A percentile compares a stretch with the other conserved stretches of the same genome.
Conservation (phyloP, 768 basidiomycete species). For the Daedaleopsis nitida region DNA sequence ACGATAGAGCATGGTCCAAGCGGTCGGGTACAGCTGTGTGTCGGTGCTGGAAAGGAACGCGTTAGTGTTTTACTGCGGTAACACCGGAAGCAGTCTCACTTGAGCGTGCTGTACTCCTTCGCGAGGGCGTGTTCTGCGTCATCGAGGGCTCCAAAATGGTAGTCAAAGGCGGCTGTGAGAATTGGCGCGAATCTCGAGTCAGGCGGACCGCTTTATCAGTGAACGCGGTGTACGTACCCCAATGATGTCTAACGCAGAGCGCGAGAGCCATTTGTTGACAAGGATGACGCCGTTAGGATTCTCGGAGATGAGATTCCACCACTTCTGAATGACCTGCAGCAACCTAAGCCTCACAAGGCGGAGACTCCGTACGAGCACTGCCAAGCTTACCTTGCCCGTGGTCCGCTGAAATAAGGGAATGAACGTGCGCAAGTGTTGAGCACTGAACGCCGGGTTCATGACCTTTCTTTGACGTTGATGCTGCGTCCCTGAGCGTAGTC, state of each 20-base stretch:
- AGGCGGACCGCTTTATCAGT: not conserved
- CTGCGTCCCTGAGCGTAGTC: slow-evolving; percentile 8
- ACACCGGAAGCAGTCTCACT: slow-evolving; percentile 5
- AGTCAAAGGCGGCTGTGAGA: slow-evolving; percentile 24
- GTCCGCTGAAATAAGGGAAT: slow-evolving; percentile 21
- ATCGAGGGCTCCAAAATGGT: slow-evolving; percentile 20
- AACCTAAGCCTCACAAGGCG: not conserved
- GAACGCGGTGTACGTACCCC: slow-evolving; percentile 14
- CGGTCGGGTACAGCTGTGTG: slow-evolving; percentile 4
- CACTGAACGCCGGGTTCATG: slow-evolving; percentile 22
- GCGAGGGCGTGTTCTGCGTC: slow-evolving; percentile 7
- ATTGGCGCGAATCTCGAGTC: no score
- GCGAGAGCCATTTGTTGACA: slow-evolving; percentile 21
- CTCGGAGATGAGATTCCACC: slow-evolving; percentile 15
- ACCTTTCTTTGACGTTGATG: slow-evolving; percentile 26
- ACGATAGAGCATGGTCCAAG: slow-evolving; percentile 15
- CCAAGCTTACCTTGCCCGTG: slow-evolving; percentile 15
- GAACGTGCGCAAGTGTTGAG: slow-evolving; percentile 21
- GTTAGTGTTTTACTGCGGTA: no score
- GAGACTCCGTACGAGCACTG: not conserved
- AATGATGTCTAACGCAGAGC: slow-evolving; percentile 25
- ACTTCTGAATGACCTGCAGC: not conserved
- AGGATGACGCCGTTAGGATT: slow-evolving; percentile 19
- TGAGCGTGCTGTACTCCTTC: slow-evolving; percentile 21
- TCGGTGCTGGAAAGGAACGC: slow-evolving; percentile 8